These are phyloP conservation scores for Nelumbo lutea DNA, from an alignment of 164 flowering plant species.

Conservation along the genomic window DNA sequence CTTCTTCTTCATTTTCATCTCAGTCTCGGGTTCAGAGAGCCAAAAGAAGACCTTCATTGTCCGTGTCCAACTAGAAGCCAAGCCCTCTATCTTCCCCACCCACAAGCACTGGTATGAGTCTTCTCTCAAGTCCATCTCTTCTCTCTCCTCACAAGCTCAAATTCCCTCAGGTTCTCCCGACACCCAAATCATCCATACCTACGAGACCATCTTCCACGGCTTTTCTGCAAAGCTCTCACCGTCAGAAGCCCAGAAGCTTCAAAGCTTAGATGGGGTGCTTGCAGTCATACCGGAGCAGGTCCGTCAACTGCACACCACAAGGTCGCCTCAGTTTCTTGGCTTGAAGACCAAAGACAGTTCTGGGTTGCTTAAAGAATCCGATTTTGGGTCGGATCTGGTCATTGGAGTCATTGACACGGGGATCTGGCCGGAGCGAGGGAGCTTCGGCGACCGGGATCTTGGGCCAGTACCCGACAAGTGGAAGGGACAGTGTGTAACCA, in stretches of 20 bases:
- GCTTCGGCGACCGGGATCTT: conserved; percentile 65
- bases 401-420: conserved; percentile 92
- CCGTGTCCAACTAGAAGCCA: conserved; percentile 48
- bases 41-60: conserved; percentile 60
- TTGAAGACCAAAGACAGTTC: conserved; percentile 47
- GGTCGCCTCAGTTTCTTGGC: conserved; percentile 89
- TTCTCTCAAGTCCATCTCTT: conserved; percentile 42
- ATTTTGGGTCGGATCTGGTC: conserved; percentile 91
- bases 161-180: neutral
- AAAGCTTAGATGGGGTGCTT: conserved; percentile 31
- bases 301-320: conserved; percentile 69
- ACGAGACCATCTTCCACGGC: conserved; percentile 72
- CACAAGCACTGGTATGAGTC: conserved; percentile 81
- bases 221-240: conserved; percentile 68
- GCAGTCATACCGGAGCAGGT: conserved; percentile 75
- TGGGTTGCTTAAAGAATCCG: conserved; percentile 76
- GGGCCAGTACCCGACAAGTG: conserved; percentile 66
- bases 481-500: conserved; percentile 62
- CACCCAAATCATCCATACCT: conserved; percentile 48
- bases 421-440: conserved; percentile 83
- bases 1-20: conserved; percentile 1
- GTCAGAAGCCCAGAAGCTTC: conserved; percentile 36
- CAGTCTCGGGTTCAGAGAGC: conserved; percentile 6
- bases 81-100: conserved; percentile 83
- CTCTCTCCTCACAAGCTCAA: neutral